Conservation (phyloP, 2,329 filamentous ascomycete genomes). For the Eutypa lata region DNA sequence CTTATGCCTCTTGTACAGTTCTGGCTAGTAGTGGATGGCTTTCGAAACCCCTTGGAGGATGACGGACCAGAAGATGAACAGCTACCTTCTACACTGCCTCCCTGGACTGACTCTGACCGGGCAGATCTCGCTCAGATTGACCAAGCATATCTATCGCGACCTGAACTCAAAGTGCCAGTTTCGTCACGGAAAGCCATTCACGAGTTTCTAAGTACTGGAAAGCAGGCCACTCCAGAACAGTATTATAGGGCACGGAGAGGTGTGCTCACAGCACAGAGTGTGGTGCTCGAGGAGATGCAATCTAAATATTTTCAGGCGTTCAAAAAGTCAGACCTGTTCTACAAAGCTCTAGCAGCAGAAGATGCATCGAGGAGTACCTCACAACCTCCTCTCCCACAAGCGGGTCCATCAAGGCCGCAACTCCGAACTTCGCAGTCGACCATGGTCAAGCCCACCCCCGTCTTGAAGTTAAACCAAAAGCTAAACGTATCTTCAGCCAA, state of each 20-base stretch:
- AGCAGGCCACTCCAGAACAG: slow-evolving; percentile 71
- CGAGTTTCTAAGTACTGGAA: slow-evolving; percentile 75
- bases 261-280: slow-evolving; percentile 77
- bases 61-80: slow-evolving; percentile 68
- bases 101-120: slow-evolving; percentile 81
- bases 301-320: slow-evolving; percentile 78
- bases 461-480: slow-evolving; percentile 39
- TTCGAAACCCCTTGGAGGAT: slow-evolving; percentile 89
- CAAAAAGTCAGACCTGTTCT: slow-evolving; percentile 90
- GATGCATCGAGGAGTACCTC: slow-evolving; percentile 54
- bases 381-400: slow-evolving; percentile 14
- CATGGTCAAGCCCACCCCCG: slow-evolving; percentile 41
- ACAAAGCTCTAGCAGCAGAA: slow-evolving; percentile 90
- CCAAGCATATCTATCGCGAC: slow-evolving; percentile 79
- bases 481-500: slow-evolving; percentile 27
- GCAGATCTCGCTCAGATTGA: slow-evolving; percentile 88
- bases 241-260: slow-evolving; percentile 81
- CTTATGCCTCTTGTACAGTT: slow-evolving; percentile 92
- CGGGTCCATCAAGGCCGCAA: slow-evolving; percentile 25
- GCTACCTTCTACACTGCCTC: slow-evolving; percentile 56
- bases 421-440: slow-evolving; percentile 35
- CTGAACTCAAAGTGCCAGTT: slow-evolving; percentile 75
- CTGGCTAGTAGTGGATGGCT: slow-evolving; percentile 96
- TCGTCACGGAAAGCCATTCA: slow-evolving; percentile 68
- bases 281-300: slow-evolving; percentile 81